phyloP scores from a whole-genome alignment of 306 rosid species.

The Macrotyloma uniflorum region DNA sequence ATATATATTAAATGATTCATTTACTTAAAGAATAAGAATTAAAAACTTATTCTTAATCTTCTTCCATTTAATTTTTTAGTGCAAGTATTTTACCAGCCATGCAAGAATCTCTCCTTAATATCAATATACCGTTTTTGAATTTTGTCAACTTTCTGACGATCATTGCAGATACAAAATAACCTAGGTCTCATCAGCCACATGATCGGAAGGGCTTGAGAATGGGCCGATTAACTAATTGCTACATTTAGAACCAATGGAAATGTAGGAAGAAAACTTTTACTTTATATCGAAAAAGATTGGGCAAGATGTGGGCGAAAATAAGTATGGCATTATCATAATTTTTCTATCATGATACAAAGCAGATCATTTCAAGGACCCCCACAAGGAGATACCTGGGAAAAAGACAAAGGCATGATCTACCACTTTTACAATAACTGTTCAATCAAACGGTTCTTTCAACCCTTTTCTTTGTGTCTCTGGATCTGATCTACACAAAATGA shows the following conservation, averaged over 20 bases:
- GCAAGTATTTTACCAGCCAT: neutral
- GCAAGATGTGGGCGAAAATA: slow-evolving; percentile 30
- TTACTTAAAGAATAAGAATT: no score
- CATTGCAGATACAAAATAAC: slow-evolving; percentile 28
- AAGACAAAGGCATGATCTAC: slow-evolving; percentile 67
- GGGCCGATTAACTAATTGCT: slow-evolving; percentile 17
- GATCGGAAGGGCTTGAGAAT: neutral
- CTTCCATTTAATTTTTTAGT: no score
- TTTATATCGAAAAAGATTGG: slow-evolving; percentile 34
- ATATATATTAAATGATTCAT: no score
- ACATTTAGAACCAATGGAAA: slow-evolving; percentile 25
- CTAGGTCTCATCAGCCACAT: slow-evolving; percentile 30
- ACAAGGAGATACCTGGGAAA: slow-evolving; percentile 55
- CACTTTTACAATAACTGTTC: slow-evolving; percentile 66
- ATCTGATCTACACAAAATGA: slow-evolving; percentile 52
- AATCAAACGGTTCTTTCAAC: slow-evolving; percentile 60
- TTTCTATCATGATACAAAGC: slow-evolving; percentile 84
- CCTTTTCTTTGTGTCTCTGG: slow-evolving; percentile 48
- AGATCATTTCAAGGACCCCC: slow-evolving; percentile 60
- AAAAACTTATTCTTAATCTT: no score
- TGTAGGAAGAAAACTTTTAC: slow-evolving; percentile 1
- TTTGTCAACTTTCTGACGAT: neutral
- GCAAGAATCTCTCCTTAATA: slow-evolving; percentile 25
- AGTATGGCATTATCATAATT: slow-evolving; percentile 55
- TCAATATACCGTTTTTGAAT: slow-evolving; percentile 19